phyloP scores from a whole-genome alignment of 208 protist genomes.

The Tritrichomonas foetus region DNA sequence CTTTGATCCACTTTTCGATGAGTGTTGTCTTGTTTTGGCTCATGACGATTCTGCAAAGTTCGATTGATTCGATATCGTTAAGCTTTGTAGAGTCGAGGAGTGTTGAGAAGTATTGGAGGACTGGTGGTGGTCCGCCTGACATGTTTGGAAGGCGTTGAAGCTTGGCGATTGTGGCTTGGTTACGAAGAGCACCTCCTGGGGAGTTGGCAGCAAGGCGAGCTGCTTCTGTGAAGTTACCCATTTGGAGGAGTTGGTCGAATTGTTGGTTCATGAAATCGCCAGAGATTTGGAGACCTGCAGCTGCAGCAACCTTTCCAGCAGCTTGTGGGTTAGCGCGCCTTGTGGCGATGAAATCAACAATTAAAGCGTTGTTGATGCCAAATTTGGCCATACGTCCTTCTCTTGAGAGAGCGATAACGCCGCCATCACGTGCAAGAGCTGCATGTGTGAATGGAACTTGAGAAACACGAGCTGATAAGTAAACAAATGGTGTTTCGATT shows the following conservation, averaged over 20 bases:
- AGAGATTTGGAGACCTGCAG: background rate
- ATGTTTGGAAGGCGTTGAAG: slow-evolving; percentile 73
- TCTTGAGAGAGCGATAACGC: background rate
- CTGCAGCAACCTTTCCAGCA: background rate
- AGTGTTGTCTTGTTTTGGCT: slow-evolving; percentile 64
- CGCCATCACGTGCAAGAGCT: background rate
- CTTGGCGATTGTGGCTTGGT: slow-evolving; percentile 80
- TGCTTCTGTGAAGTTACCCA: slow-evolving; percentile 80
- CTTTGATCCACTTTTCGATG: slow-evolving; percentile 93
- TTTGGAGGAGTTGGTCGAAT: slow-evolving; percentile 83
- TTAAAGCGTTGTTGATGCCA: background rate
- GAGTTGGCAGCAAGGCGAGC: slow-evolving; percentile 83
- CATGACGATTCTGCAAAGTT: slow-evolving; percentile 87
- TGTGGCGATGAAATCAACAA: background rate
- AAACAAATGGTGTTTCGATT: background rate
- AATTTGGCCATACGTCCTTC: background rate
- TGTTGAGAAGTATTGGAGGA: slow-evolving; percentile 45
- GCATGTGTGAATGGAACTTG: background rate
- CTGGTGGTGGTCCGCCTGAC: slow-evolving; percentile 49
- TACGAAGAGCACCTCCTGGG: slow-evolving; percentile 81
- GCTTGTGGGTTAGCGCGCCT: background rate
- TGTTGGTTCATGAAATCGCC: slow-evolving; percentile 57
- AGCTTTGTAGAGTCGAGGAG: slow-evolving; percentile 37
- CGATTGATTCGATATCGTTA: slow-evolving; percentile 91
- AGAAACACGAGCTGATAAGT: background rate